Base-by-base conservation (phyloP, 495 filamentous ascomycete genomes). In the Aspergillus avenaceus region DNA sequence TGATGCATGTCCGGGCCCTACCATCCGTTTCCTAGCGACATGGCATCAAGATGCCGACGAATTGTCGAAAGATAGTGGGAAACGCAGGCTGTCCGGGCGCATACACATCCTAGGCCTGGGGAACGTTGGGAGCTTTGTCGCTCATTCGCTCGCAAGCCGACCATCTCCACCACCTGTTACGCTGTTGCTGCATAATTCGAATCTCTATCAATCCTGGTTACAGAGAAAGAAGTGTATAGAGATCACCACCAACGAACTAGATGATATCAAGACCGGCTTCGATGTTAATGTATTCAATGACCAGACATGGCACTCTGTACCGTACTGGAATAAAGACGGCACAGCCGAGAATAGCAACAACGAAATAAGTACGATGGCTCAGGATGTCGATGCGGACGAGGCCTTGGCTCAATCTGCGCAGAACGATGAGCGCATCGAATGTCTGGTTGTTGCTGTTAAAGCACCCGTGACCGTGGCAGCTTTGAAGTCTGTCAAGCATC, bases 391-490 rank as follows among this genome's bases (percentile, higher is more conserved):
- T 5, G 31, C 28, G 14, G 52, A 55, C 36, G 44, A 57, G 8
- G 27, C 52, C 29, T 19, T 52, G 18, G 9, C 58, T 28, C 24
- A 59, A 31, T 22, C 59, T 32, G 47, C 53, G 53, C 51, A 52
- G 41, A 65, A 65, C 28, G 56, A 71, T 8, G 71, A 70, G 22
- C 69, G 74, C 21, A 91, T 98, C 48, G 71, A 85, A 37, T 86
- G 89, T 59, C 75, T 97, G 27, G 81, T 98, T 43, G 73, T 97
- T 21, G 82, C 85, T 2, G 75, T 78, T 9, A 81, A 88, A 53
- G 73, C 83, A 0, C 66, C 76, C 5, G 55, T 79, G 25, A 85
- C 82, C 0, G 54, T 82, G 8, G 54, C 69, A 2, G 83, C 84
- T 2, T 59, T 97, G 14, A 49, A 62, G 22, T 52, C 64, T 1